phyloP scores from a whole-genome alignment of 345 rosid genomes.

The Erucastrum elatum region DNA sequence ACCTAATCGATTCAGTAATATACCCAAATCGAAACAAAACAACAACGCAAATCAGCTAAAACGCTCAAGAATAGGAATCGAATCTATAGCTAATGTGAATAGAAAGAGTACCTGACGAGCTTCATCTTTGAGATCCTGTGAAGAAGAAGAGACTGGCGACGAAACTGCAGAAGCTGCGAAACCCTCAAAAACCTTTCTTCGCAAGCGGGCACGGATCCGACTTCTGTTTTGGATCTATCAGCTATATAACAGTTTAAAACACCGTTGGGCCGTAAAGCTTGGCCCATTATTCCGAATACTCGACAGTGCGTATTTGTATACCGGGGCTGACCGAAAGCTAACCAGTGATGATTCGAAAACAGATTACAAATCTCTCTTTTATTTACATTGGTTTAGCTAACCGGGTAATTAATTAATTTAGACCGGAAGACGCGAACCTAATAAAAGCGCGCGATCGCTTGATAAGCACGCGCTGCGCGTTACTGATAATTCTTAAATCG shows the following conservation, averaged over 20 bases:
- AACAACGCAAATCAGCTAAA: constrained; percentile 4
- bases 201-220: constrained; percentile 20
- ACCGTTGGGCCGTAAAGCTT: neutral
- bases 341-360: neutral
- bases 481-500: constrained; percentile 1
- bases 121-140: constrained; percentile 38
- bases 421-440: too few species aligned
- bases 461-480: constrained; percentile 37
- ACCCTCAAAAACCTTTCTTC: constrained; percentile 33
- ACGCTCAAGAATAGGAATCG: neutral
- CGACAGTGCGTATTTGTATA: neutral
- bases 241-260: neutral
- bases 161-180: constrained; percentile 11
- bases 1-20: constrained; percentile 47
- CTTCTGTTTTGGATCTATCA: constrained; percentile 1
- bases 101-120: constrained; percentile 51
- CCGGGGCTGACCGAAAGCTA: neutral
- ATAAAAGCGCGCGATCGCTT: constrained; percentile 35
- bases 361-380: neutral
- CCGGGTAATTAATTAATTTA: neutral
- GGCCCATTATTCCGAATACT: constrained; percentile 10
- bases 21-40: neutral
- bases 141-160: constrained; percentile 14
- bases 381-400: constrained; percentile 16
- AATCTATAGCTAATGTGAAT: neutral